These are phyloP conservation scores for Beauveria pseudobassiana DNA, from an alignment of 2,329 filamentous ascomycete genomes.

Conservation along the genomic window DNA sequence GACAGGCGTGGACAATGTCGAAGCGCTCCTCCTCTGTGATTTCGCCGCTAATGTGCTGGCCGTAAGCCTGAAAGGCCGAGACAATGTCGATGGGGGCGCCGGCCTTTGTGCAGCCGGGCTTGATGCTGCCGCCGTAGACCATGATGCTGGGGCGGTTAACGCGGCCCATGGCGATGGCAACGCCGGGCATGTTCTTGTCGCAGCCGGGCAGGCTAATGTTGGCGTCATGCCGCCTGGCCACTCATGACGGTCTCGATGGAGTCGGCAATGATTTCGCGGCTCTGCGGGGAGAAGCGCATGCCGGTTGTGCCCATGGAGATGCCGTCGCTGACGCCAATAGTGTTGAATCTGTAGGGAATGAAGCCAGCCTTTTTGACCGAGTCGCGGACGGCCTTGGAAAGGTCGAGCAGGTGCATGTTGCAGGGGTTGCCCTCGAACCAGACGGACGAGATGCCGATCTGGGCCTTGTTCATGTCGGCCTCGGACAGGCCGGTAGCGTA, in stretches of 20 bases:
- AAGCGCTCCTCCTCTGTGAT: constrained; percentile 88
- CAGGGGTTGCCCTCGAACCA: constrained; percentile 98
- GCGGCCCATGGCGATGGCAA: constrained; percentile 87
- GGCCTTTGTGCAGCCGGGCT: constrained; percentile 73
- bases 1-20: constrained; percentile 89
- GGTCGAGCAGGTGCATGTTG: constrained; percentile 96
- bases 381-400: constrained; percentile 66
- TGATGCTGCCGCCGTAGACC: constrained; percentile 95
- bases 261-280: constrained; percentile 92
- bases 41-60: constrained; percentile 85
- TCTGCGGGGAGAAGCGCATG: constrained; percentile 94
- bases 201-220: constrained; percentile 96
- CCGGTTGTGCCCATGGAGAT: constrained; percentile 98
- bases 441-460: constrained; percentile 95
- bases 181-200: constrained; percentile 99
- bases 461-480: constrained; percentile 87
- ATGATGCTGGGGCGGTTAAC: constrained; percentile 92
- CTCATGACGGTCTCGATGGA: constrained; percentile 99
- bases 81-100: constrained; percentile 85
- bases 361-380: constrained; percentile 64
- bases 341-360: constrained; percentile 97
- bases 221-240: constrained; percentile 94
- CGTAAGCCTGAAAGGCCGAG: constrained; percentile 96
- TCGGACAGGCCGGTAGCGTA: constrained; percentile 88
- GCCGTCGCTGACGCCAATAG: constrained; percentile 91